A percentile compares a stretch with the other conserved stretches of the same genome.
phyloP scores from a whole-genome alignment of 2,329 filamentous ascomycete species.

The Fusarium lateritium region DNA sequence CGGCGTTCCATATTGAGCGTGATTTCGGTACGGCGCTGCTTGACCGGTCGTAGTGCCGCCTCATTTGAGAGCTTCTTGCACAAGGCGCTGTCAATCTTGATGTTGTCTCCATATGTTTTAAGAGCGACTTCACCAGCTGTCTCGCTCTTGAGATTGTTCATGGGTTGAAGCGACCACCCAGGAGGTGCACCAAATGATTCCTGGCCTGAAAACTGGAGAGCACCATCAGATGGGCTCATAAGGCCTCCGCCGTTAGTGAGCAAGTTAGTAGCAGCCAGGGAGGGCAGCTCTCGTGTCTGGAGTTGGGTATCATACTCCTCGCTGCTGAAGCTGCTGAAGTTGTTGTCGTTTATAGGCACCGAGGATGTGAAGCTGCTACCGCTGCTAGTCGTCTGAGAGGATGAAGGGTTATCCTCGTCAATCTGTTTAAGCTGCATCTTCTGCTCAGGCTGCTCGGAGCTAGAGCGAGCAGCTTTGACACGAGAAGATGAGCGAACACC shows the following conservation, averaged over 20 bases:
- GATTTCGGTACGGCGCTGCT: conserved; percentile 69
- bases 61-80: conserved; percentile 68
- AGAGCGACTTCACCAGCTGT: conserved; percentile 65
- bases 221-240: background rate
- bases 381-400: background rate
- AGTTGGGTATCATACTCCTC: conserved; percentile 7
- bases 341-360: background rate
- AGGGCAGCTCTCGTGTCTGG: background rate
- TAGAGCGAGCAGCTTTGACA: conserved; percentile 39
- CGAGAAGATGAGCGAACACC: conserved; percentile 24
- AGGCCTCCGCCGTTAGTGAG: conserved; percentile 1
- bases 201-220: background rate
- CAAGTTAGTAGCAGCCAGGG: conserved; percentile 9
- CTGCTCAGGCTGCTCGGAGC: conserved; percentile 51
- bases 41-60: conserved; percentile 63
- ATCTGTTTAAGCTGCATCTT: conserved; percentile 26
- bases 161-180: background rate
- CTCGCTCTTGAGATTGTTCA: conserved; percentile 1
- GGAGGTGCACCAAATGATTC: background rate
- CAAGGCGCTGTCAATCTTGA: conserved; percentile 68
- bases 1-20: conserved; percentile 69
- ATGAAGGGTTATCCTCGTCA: background rate
- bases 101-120: conserved; percentile 62
- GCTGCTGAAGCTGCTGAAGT: conserved; percentile 6
- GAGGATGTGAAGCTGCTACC: conserved; percentile 6